Percentiles rank a stretch among this genome's conserved stretches.
Evolutionary conservation across 2,329 filamentous ascomycete genomes (phyloP).

Genomic region (Cordyceps cateniannulata): DNA sequence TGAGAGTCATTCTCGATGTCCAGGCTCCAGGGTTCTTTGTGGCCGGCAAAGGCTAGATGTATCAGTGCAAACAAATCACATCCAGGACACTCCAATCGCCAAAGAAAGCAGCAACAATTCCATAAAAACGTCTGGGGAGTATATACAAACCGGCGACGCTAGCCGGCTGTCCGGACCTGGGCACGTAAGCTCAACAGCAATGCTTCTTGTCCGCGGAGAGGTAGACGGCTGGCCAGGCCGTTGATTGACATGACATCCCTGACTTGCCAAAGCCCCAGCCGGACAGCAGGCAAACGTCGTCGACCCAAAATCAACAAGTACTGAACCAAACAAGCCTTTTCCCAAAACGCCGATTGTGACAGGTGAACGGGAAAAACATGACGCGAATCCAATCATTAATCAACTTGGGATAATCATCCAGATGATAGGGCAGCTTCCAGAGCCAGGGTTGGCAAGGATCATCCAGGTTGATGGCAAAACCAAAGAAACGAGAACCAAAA

Average conservation of each 20-base stretch:
- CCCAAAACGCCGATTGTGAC: slow-evolving; percentile 7
- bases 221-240: not conserved
- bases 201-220: not conserved
- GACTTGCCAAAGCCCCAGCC: not conserved
- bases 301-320: slow-evolving; percentile 3
- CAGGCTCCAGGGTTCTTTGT: not conserved
- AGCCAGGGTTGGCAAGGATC: slow-evolving; percentile 6
- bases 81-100: not conserved
- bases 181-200: not conserved
- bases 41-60: not conserved
- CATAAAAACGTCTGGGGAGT: slow-evolving; percentile 37
- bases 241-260: not conserved
- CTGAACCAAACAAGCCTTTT: slow-evolving; percentile 4
- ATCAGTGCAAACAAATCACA: slow-evolving; percentile 7
- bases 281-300: not conserved
- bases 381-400: slow-evolving; percentile 6
- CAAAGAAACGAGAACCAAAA: slow-evolving; percentile 3
- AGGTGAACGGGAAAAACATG: not conserved
- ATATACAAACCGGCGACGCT: slow-evolving; percentile 47
- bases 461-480: slow-evolving; percentile 5
- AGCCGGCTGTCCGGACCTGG: slow-evolving; percentile 46
- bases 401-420: not conserved
- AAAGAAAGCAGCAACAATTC: slow-evolving; percentile 22
- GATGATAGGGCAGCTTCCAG: not conserved
- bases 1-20: not conserved